These are phyloP conservation scores for Hortiboletus flavorubellus DNA, from an alignment of 768 basidiomycete genomes.

Conservation along the genomic window DNA sequence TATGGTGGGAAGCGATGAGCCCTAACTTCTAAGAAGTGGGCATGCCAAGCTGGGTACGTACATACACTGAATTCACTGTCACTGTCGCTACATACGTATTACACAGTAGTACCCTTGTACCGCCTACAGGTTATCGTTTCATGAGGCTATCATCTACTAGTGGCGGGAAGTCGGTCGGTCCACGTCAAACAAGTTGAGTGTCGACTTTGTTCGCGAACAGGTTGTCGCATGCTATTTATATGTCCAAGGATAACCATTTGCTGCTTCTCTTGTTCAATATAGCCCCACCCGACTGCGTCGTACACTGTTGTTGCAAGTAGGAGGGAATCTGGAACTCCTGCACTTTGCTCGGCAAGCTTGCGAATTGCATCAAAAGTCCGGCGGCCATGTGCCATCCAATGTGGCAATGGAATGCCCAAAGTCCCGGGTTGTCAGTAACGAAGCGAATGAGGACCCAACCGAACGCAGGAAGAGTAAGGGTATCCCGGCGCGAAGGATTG, in stretches of 20 bases:
- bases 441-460: conserved; percentile 39
- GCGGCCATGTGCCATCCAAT: conserved; percentile 39
- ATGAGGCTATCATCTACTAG: background rate
- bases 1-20: too few species aligned
- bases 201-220: background rate
- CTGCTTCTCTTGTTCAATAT: conserved; percentile 18
- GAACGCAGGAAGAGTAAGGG: conserved; percentile 38
- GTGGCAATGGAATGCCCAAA: conserved; percentile 48
- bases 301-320: conserved; percentile 34
- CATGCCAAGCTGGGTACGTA: too few species aligned
- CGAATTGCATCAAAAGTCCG: conserved; percentile 41
- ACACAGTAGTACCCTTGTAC: too few species aligned
- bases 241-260: conserved; percentile 17
- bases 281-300: conserved; percentile 27
- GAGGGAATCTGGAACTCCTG: conserved; percentile 35
- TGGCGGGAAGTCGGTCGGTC: background rate
- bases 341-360: conserved; percentile 35
- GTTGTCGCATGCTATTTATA: conserved; percentile 1
- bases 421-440: conserved; percentile 41
- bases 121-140: too few species aligned
- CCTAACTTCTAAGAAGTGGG: too few species aligned
- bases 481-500: conserved; percentile 42
- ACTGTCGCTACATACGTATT: too few species aligned
- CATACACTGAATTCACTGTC: too few species aligned
- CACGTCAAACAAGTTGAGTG: background rate